Evolutionary conservation across 768 basidiomycete genomes (phyloP), one percentile per base, ranked within the genome.

Genomic region (Mycena alexandri): DNA sequence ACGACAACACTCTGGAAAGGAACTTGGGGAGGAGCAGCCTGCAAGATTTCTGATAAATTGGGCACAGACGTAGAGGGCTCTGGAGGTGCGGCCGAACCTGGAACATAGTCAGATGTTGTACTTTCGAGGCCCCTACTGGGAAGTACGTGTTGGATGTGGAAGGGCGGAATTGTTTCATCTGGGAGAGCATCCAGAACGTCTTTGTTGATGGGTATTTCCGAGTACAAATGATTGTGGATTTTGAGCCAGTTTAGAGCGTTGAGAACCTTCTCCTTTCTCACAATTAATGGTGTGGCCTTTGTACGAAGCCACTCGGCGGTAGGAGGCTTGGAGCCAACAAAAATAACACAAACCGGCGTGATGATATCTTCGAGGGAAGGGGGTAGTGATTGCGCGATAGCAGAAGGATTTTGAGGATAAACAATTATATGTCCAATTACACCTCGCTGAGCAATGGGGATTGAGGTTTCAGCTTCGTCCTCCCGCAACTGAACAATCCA

Each of bases 271-370:
- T 47, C 46, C 46, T 47, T 47, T 8, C 46, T n/a, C 10, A 47
- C 46, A 2, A 54, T 33, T 14, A 64, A 42, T n/a, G 68, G 69
- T 44, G 43, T 62, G 3, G 61, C 69, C 12, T 69, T 62, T 11
- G 16, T 57, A 34, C 7, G 21, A 17, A 70, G 21, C 47, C 69
- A 56, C 22, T 69, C 69, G 17, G n/a, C 25, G 9, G 68, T 34
- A 25, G 68, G 69, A 13, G 21, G n/a, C 12, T 29, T 48, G 11
- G 38, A 21, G 12, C 69, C 69, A 43, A 71, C 61, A 51, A 71
- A 71, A 25, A 71, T 22, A 10, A 71, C 69, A 58, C 70, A 71
- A 9, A 71, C 56, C 25, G 67, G 59, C 6, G 55, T 63, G 10
- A 56, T 56, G 2, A 71, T 64, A 5, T 72, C 71, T 19, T 67